Conservation (phyloP, 2,329 filamentous ascomycete genomes). For the Allantophomopsis cytisporea region DNA sequence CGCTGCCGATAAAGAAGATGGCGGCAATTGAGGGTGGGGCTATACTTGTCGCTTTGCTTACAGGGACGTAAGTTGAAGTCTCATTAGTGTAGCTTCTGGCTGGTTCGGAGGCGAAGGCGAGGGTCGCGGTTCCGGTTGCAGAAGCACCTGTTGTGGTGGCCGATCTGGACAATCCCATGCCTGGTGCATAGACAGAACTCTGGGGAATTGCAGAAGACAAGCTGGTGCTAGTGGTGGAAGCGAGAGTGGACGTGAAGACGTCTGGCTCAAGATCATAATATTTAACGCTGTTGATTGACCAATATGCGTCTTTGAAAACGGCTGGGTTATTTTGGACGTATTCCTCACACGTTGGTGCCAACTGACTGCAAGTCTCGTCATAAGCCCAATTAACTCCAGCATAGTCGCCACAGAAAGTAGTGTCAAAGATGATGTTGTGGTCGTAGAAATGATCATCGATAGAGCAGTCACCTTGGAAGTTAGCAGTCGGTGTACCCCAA, state of each 20-base stretch:
- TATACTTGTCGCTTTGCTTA: no score
- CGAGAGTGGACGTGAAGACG: neutral
- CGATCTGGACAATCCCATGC: neutral
- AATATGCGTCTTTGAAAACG: slow-evolving; percentile 61
- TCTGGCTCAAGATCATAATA: slow-evolving; percentile 32
- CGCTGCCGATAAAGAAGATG: no score
- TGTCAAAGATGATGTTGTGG: slow-evolving; percentile 68
- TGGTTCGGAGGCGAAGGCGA: no score
- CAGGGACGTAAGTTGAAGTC: no score
- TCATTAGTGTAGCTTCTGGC: no score
- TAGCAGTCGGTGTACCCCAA: slow-evolving; percentile 58
- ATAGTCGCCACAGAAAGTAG: slow-evolving; percentile 79
- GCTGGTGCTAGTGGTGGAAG: neutral
- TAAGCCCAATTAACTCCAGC: slow-evolving; percentile 47
- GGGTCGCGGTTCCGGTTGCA: no score
- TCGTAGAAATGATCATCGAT: slow-evolving; percentile 54
- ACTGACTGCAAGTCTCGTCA: slow-evolving; percentile 42
- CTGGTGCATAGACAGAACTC: neutral
- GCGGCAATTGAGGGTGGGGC: no score
- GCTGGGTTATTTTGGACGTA: slow-evolving; percentile 58
- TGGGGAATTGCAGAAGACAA: neutral
- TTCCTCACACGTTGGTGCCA: slow-evolving; percentile 47
- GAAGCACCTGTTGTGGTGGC: neutral
- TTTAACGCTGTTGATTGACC: slow-evolving; percentile 58
- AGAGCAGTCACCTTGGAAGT: slow-evolving; percentile 46